A percentile compares a stretch with the other conserved stretches of the same genome.
Conservation (phyloP, 192 early-diverging fungal species). For the Gamsiella multidivaricata region DNA sequence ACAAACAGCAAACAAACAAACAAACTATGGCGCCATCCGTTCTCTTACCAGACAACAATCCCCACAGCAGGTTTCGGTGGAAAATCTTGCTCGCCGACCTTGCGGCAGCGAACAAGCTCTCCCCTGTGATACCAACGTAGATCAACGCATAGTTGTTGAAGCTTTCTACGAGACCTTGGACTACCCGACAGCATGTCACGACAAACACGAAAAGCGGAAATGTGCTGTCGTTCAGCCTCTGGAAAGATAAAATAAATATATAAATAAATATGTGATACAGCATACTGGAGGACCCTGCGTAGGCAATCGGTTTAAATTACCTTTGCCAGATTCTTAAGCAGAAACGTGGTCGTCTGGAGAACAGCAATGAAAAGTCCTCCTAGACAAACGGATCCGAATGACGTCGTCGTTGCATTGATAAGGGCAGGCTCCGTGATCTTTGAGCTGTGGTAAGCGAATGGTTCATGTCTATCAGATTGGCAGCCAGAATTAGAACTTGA, state of each 20-base stretch:
- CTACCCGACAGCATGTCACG: conserved; percentile 29
- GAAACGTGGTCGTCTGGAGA: conserved; percentile 64
- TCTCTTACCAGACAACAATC: conserved; percentile 63
- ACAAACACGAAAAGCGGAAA: conserved; percentile 58
- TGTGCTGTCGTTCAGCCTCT: conserved; percentile 42
- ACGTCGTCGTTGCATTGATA: conserved; percentile 62
- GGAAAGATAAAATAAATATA: background rate
- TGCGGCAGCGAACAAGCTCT: conserved; percentile 68
- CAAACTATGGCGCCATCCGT: background rate
- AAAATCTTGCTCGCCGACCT: conserved; percentile 75
- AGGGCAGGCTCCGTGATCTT: conserved; percentile 59
- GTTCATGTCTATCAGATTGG: conserved; percentile 40
- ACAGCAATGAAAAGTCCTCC: conserved; percentile 70
- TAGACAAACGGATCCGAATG: conserved; percentile 74
- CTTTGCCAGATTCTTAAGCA: conserved; percentile 58
- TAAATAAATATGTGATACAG: background rate
- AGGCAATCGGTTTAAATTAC: conserved; percentile 31
- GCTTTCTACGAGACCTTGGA: conserved; percentile 60
- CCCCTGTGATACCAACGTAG: conserved; percentile 75
- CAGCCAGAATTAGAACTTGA: background rate
- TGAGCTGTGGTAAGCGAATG: conserved; percentile 47
- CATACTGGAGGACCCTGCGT: background rate
- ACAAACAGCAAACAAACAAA: background rate
- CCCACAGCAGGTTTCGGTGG: conserved; percentile 77
- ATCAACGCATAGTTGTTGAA: conserved; percentile 78